These are phyloP conservation scores for Cercospora berteroae DNA, from an alignment of 2,329 filamentous ascomycete genomes.

Conservation along the genomic window DNA sequence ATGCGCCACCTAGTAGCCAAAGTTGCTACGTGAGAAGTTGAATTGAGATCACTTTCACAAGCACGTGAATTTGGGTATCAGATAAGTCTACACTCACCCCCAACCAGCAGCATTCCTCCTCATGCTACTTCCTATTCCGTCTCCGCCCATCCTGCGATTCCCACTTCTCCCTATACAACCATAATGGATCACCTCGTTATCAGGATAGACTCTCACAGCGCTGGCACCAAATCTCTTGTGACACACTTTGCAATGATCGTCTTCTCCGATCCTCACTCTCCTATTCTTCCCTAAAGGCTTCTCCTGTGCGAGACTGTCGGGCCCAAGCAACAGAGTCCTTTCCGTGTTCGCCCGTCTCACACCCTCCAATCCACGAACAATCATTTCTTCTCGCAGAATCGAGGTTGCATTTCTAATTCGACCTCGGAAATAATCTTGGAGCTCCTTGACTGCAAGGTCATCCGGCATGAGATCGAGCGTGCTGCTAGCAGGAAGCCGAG, in stretches of 20 bases:
- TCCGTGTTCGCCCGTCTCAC: constrained; percentile 78
- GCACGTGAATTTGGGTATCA: neutral
- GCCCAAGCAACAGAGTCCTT: constrained; percentile 69
- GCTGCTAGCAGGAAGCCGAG: constrained; percentile 81
- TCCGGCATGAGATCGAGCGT: constrained; percentile 84
- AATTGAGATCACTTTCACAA: neutral
- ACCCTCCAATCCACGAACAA: constrained; percentile 73
- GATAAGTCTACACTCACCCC: neutral
- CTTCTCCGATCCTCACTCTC: constrained; percentile 79
- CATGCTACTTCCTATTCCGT: neutral
- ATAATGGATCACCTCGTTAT: constrained; percentile 54
- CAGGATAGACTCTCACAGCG: constrained; percentile 84
- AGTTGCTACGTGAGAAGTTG: neutral
- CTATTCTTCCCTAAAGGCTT: constrained; percentile 53
- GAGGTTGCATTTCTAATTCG: constrained; percentile 84
- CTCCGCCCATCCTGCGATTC: constrained; percentile 16
- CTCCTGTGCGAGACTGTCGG: constrained; percentile 63
- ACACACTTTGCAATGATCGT: constrained; percentile 86
- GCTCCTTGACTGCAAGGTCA: constrained; percentile 69
- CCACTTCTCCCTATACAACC: constrained; percentile 43
- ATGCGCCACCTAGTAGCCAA: neutral
- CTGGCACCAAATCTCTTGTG: constrained; percentile 89
- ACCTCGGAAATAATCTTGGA: constrained; percentile 88
- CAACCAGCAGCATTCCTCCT: constrained; percentile 7
- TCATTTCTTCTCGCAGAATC: constrained; percentile 73